A percentile compares a stretch with the other conserved stretches of the same genome.
These are phyloP conservation scores for Zymoseptoria crescenta DNA, from an alignment of 2,329 filamentous ascomycete species.

Conservation along the genomic window DNA sequence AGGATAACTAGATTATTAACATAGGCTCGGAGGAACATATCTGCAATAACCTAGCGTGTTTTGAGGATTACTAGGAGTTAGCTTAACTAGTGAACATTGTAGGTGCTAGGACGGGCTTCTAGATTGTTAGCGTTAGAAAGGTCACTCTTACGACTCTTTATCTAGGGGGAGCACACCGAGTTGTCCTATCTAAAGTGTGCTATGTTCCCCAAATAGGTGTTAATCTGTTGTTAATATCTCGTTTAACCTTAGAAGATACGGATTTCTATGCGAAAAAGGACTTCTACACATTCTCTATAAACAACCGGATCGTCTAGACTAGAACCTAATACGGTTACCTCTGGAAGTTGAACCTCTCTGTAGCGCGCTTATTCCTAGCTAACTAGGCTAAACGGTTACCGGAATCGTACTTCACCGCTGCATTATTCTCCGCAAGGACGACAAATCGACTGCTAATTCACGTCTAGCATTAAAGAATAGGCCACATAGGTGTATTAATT, in stretches of 20 bases:
- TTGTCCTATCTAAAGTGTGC: not conserved
- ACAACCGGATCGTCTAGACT: not conserved
- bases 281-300: not conserved
- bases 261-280: not conserved
- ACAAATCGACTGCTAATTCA: not conserved
- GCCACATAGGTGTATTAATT: not conserved
- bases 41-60: not conserved
- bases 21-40: not conserved
- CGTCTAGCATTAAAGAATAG: slow-evolving; percentile 1
- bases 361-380: not conserved
- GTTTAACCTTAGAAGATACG: not conserved
- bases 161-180: not conserved
- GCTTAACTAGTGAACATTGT: not conserved
- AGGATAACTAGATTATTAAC: too few relatives aligned
- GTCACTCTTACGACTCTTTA: not conserved
- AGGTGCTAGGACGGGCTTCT: not conserved
- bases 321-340: not conserved
- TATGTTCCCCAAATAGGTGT: not conserved
- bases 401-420: not conserved
- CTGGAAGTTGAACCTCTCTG: not conserved
- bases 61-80: not conserved
- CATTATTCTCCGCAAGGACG: not conserved
- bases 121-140: not conserved
- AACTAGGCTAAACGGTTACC: not conserved
- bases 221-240: not conserved